phyloP scores from a whole-genome alignment of 805 yeast species.

The Saturnispora sekii region DNA sequence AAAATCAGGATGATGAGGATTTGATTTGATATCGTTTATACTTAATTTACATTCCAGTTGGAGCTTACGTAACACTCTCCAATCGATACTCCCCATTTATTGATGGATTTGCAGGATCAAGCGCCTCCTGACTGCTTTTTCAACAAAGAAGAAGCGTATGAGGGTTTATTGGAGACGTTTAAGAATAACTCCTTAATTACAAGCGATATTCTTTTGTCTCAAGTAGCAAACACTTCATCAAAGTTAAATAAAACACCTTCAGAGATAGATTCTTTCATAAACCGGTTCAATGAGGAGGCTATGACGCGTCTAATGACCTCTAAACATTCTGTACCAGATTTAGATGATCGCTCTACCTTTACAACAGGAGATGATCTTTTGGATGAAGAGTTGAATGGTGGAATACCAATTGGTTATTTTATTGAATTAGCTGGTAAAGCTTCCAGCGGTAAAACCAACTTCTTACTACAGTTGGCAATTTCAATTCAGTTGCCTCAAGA shows the following conservation, averaged over 20 bases:
- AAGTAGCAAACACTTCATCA: slow-evolving; percentile 27
- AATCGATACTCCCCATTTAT: background rate
- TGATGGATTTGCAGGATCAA: slow-evolving; percentile 10
- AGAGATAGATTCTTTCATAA: slow-evolving; percentile 21
- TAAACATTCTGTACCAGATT: slow-evolving; percentile 1
- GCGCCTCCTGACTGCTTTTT: background rate
- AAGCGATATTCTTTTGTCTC: slow-evolving; percentile 32
- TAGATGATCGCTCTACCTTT: slow-evolving; percentile 18
- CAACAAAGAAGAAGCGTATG: slow-evolving; percentile 23
- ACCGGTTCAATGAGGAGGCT: slow-evolving; percentile 11
- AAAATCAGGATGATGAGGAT: slow-evolving; percentile 19
- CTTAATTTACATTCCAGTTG: background rate
- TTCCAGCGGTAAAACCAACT: slow-evolving; percentile 80
- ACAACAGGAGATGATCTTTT: slow-evolving; percentile 45
- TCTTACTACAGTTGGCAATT: slow-evolving; percentile 56
- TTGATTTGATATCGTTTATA: slow-evolving; percentile 4
- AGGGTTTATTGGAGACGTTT: slow-evolving; percentile 22
- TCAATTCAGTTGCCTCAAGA: slow-evolving; percentile 43
- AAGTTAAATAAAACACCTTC: slow-evolving; percentile 25
- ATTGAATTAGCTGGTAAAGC: slow-evolving; percentile 81
- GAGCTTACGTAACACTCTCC: no score
- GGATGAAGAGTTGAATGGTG: slow-evolving; percentile 41
- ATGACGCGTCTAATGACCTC: background rate
- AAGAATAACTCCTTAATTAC: slow-evolving; percentile 26
- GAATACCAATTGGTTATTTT: slow-evolving; percentile 43